Base-by-base conservation (phyloP, 371 early-diverging fungal species). In the Actinomucor elegans region DNA sequence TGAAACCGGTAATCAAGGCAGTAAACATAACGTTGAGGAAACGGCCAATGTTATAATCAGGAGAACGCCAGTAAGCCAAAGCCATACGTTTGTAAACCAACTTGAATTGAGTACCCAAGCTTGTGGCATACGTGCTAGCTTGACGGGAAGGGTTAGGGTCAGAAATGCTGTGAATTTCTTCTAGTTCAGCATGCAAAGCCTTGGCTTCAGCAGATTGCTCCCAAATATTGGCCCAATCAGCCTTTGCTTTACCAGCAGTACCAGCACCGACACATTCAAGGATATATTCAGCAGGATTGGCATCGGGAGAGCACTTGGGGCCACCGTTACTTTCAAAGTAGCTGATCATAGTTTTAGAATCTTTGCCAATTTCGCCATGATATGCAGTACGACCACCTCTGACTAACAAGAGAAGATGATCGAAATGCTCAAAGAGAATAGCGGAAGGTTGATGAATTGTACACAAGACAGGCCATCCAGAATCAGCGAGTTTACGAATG, bases 381-480 rank as follows among this genome's bases (percentile, higher is more conserved):
- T 92, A 94, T 41, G 86, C 90, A n/a, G 83, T 83, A 28, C 71
- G 75, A 46, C 92, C 93, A 50, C 92, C 92, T 34, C 88, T 84
- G 5, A 88, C 90, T 23, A 92, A 72, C 4, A 94, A 73, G 28
- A 94, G 57, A 26, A 94, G 61, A 26, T 88, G 80, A 59, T 92
- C 92, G 62, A 92, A 94, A 57, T 86, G 80, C 55, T 85, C 85
- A 65, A 92, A 92, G 32, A 94, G 75, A 44, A 85, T 71, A 23
- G 90, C 81, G 4, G 88, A 86, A 35, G 94, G 94, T 65, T 92
- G 94, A 71, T 94, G 94, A 43, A 93, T 92, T 10, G 94, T 90
- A 73, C 90, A 90, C 21, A 87, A 65, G 29, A 86, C 73, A 14
- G 85, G 80, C 69, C 81, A 81, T 9, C 88, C 86, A 41, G 79